Base-by-base conservation (phyloP, 768 basidiomycete genomes). In the Pisolithus microcarpus region DNA sequence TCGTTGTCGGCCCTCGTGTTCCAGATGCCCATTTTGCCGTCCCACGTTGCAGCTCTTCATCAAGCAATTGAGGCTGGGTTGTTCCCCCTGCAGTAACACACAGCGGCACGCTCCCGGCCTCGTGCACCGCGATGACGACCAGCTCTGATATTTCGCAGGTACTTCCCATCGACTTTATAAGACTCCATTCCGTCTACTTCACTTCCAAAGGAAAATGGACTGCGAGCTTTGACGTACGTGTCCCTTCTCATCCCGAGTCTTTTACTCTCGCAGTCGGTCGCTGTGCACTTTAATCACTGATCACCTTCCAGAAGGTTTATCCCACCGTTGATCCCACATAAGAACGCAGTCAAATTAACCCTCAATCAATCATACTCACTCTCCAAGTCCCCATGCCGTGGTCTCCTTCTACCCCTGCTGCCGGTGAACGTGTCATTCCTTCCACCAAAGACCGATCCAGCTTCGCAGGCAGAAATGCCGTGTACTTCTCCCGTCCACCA, bases 11-110 rank as follows among this genome's bases (percentile, higher is more conserved):
- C 58, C 72, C 75, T 75, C 75, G 75, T 76, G 75, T 70, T 62
- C 56, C 64, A 73, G 76, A 78, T 77, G 73, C 72, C 73, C 73
- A 26, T 66, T 63, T 69, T 66, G 54, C 65, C 72, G 63, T 61
- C 79, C 79, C 86, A 87, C 86, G 86, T 86, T 87, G 78, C 79
- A 85, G 75, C 77, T 81, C 79, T 79, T 63, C 77, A 76, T 78
- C 77, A 78, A 71, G 73, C 72, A 71, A 75, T 79, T 75, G 70
- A 73, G 74, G 72, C 71, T 72, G 72, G 75, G 73, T 75, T 75
- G 69, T 72, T 23, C 75, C 74, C 74, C 70, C 74, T 70, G 73
- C 69, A 72, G 65, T 62, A 57, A 26, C 7, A 26, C 58, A 56
- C 65, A 71, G 67, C 64, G 74, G 67, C 78, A 81, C 77, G 76